A percentile compares a stretch with the other conserved stretches of the same genome.
These are phyloP conservation scores for Mortierella sp. DNA, from an alignment of 371 early-diverging fungal species.

Conservation along the genomic window DNA sequence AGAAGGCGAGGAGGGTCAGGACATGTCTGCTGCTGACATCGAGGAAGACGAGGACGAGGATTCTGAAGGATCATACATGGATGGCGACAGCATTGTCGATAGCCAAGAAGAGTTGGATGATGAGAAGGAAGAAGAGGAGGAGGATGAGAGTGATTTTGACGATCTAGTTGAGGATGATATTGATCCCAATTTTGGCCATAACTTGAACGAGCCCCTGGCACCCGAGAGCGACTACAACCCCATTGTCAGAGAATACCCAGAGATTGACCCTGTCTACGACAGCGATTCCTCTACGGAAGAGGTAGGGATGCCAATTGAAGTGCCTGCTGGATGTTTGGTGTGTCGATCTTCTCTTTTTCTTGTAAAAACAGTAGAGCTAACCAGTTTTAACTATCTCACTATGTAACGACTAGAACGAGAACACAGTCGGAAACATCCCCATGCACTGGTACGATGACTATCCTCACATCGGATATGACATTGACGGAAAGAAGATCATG, in stretches of 20 bases:
- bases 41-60: constrained; percentile 55
- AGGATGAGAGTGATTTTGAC: constrained; percentile 54
- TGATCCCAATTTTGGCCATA: constrained; percentile 51
- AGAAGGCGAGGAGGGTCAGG: constrained; percentile 42
- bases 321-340: background rate
- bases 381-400: background rate
- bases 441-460: constrained; percentile 97
- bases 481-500: constrained; percentile 92
- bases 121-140: constrained; percentile 40
- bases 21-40: constrained; percentile 51
- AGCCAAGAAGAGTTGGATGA: constrained; percentile 59
- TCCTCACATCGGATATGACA: constrained; percentile 96
- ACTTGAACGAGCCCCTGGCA: constrained; percentile 45
- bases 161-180: constrained; percentile 55
- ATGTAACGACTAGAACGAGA: constrained; percentile 61
- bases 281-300: constrained; percentile 94
- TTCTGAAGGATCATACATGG: constrained; percentile 50
- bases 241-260: constrained; percentile 71
- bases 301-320: constrained; percentile 48
- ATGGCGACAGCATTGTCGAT: constrained; percentile 51
- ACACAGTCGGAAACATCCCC: constrained; percentile 94
- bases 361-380: background rate
- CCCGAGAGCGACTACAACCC: constrained; percentile 52
- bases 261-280: constrained; percentile 93
- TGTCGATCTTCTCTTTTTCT: background rate